Base-by-base conservation (phyloP, 257 asterid species). In the Salvia miltiorrhiza region DNA sequence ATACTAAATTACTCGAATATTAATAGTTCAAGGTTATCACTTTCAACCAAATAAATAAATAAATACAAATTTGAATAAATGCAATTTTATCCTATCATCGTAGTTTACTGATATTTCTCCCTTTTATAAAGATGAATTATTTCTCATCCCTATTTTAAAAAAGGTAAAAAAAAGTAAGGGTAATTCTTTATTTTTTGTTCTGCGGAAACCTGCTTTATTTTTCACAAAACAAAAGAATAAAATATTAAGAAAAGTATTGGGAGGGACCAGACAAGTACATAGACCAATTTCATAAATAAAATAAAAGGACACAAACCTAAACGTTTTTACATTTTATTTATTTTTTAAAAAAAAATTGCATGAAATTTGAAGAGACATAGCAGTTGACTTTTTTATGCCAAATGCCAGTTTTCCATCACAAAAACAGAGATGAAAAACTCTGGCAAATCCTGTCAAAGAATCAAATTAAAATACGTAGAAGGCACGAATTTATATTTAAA, bases 321-420 rank as follows among this genome's bases (percentile, higher is more conserved):
- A 62, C n/a, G 12, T 7, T 9, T 40, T 3, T n/a, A 26, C 20
- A 33, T 16, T 26, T 20, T 0, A 1, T 10, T 37, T 7, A 5
- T 56, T 35, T 49, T 13, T 5, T 33, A 11, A 77, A 12, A 72
- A 71, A 60, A 7, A 37, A 8, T 4, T 26, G 30, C 40, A 9
- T 53, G 23, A 71, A 4, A 55, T 39, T 60, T 48, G 72, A 74
- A 45, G 63, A 41, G 73, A 60, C 58, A 60, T 8, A 49, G 62
- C 16, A 68, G 83, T 78, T 81, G 83, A 81, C 83, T 76, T 78
- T n/a, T 32, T 12, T 59, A 66, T 66, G 37, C n/a, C 2, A 7
- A 71, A 4, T 53, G 77, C 73, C 78, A 77, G 74, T 67, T 71
- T 71, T 61, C 64, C 67, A 57, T 63, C 48, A 21, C 71, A 60